Evolutionary conservation across 495 filamentous ascomycete genomes (phyloP), one percentile per base, ranked within the genome.

Genomic region (Aspergillus funiculosus): DNA sequence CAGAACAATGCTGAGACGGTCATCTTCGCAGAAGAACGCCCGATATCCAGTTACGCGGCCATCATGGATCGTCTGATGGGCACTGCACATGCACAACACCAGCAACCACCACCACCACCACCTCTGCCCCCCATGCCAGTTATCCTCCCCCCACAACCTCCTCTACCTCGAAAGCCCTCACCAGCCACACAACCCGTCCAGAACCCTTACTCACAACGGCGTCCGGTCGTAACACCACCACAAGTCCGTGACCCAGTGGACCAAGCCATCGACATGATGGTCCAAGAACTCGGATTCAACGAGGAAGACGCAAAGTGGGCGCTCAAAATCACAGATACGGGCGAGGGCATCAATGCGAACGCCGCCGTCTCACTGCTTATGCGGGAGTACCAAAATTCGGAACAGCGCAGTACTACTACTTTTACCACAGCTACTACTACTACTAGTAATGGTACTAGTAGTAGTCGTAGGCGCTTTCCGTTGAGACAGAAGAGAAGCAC

Each of bases 161-260:
- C 32, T 17, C 15, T 17, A 9, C 32, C 2, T 36, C 11, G 32
- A 8, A 14, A 10, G 10, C 32, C 2, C 6, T 27, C 25, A 27
- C 25, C 5, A 27, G 10, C 10, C 25, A 32, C 39, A 9, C 39
- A 18, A 9, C 30, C 30, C 18, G 22, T 43, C 27, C 28, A 30
- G 24, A 24, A 15, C 27, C 39, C 39, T 14, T 43, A 43, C 29
- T 31, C 26, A 41, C 25, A 6, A 14, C 6, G n/a, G 15, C 20
- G 10, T 13, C 19, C 29, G 15, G 13, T 22, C 34, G 4, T 26
- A 19, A 5, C 39, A 43, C 13, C 50, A 56, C 69, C 69, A 0
- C 73, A 74, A 42, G 63, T 78, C n/a, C 62, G 64, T 18, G 74
- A 78, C 41, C 74, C 74, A 4, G 72, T 73, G 14, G 74, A 78